Base-by-base conservation (phyloP, 495 filamentous ascomycete species). In the Staphylotrichum tortipilum region DNA sequence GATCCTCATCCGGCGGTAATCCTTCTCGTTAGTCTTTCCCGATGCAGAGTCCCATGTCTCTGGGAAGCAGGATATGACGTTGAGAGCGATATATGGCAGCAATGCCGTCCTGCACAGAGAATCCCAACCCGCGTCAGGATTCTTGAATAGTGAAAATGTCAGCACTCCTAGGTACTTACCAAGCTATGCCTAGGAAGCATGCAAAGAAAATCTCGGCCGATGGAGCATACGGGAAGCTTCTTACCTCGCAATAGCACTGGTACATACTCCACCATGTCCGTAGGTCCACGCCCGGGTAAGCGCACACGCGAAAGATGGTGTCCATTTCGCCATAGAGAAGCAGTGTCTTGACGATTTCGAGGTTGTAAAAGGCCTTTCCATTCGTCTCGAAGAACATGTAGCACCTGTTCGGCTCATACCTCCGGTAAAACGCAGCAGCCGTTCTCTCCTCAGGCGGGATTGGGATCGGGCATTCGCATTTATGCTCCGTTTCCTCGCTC, bases 301-400 rank as follows among this genome's bases (percentile, higher is more conserved):
- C 42, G 11, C 28, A 44, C 28, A 44, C 17, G 18, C 42, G 42
- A 5, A 44, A 9, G 12, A 44, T 44, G 26, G 22, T 22, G 28
- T 44, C 42, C 42, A 44, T 44, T 7, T 33, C 42, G 42, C 28
- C 42, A 44, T 44, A 21, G 0, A 44, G 17, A 31, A 44, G 42
- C 42, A 44, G 28, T 17, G 28, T 44, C 42, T 44, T 44, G 42
- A 44, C n/a, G 2, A 44, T 6, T 33, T 44, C 42, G 17, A 31
- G 26, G 9, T 31, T 44, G 17, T 12, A 44, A 22, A 44, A 44
- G 15, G 28, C 5, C 28, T 22, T n/a, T 15, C 42, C 42, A 18
- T 44, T 44, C 6, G 7, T 8, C 28, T 31, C 15, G 3, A 17
- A 5, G 18, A 44, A 31, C 1, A 7, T 7, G 28, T 7, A 21